These are phyloP conservation scores for Lanmaoa pseudosensibilis DNA, from an alignment of 768 basidiomycete genomes.

Conservation along the genomic window DNA sequence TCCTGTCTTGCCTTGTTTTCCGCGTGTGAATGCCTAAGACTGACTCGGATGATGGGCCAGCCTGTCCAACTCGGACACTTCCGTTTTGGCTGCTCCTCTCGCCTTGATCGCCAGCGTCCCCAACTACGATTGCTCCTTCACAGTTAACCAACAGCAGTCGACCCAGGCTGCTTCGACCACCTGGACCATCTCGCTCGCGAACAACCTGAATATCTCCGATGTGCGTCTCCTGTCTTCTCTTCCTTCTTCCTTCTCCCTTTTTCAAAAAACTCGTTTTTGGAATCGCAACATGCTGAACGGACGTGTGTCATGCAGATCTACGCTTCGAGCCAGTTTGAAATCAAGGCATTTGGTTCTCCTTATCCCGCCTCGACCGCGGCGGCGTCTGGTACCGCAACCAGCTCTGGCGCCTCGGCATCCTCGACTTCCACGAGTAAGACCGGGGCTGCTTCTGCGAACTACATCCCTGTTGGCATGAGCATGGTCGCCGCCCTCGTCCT, in stretches of 20 bases:
- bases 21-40: constrained; percentile 6
- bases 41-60: constrained; percentile 29
- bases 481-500: constrained; percentile 30
- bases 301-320: constrained; percentile 44
- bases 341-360: constrained; percentile 54
- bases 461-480: constrained; percentile 30
- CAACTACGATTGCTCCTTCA: constrained; percentile 60
- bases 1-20: neutral
- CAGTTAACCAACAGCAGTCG: constrained; percentile 48
- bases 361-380: constrained; percentile 45
- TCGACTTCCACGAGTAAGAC: constrained; percentile 16
- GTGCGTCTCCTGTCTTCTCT: constrained; percentile 39
- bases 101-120: constrained; percentile 48
- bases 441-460: constrained; percentile 17
- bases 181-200: constrained; percentile 53
- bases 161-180: constrained; percentile 41
- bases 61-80: constrained; percentile 44
- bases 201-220: constrained; percentile 49
- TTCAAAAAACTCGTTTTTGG: too few relatives aligned
- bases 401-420: constrained; percentile 16
- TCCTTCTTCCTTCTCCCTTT: neutral
- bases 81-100: constrained; percentile 39
- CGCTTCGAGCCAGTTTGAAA: constrained; percentile 58
- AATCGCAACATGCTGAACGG: neutral
- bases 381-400: constrained; percentile 26